These are phyloP conservation scores for Linum usitatissimum DNA, from an alignment of 345 rosid species.

Conservation along the genomic window DNA sequence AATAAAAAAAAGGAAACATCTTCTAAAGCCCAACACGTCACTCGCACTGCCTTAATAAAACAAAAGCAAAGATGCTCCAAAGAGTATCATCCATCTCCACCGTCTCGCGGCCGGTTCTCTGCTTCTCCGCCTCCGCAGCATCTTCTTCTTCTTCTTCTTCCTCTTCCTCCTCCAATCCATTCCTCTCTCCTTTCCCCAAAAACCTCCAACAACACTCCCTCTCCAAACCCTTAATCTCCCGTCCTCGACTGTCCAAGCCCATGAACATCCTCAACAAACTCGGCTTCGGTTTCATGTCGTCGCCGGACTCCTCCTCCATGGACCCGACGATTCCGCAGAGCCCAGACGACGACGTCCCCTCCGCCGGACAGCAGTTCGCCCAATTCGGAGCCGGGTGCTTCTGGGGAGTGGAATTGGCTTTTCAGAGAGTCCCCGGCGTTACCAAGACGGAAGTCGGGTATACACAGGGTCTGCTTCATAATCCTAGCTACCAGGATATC, in stretches of 20 bases:
- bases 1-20: background rate
- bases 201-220: background rate
- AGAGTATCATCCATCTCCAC: background rate
- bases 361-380: slow-evolving; percentile 61
- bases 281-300: slow-evolving; percentile 48
- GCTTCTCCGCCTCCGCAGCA: background rate
- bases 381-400: slow-evolving; percentile 97
- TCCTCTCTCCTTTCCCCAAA: background rate
- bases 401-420: slow-evolving; percentile 89
- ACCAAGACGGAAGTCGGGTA: slow-evolving; percentile 85
- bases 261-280: slow-evolving; percentile 87
- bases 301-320: slow-evolving; percentile 37
- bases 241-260: slow-evolving; percentile 11
- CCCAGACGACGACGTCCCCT: slow-evolving; percentile 59
- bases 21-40: background rate
- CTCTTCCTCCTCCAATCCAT: background rate
- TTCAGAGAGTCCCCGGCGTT: slow-evolving; percentile 78
- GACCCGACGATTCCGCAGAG: slow-evolving; percentile 55
- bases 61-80: background rate
- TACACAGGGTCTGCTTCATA: slow-evolving; percentile 45
- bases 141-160: background rate
- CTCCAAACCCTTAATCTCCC: background rate
- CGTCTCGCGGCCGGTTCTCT: background rate
- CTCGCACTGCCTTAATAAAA: background rate
- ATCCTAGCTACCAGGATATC: slow-evolving; percentile 68